Base-by-base conservation (phyloP, 306 rosid genomes). In the Luffa aegyptiaca region DNA sequence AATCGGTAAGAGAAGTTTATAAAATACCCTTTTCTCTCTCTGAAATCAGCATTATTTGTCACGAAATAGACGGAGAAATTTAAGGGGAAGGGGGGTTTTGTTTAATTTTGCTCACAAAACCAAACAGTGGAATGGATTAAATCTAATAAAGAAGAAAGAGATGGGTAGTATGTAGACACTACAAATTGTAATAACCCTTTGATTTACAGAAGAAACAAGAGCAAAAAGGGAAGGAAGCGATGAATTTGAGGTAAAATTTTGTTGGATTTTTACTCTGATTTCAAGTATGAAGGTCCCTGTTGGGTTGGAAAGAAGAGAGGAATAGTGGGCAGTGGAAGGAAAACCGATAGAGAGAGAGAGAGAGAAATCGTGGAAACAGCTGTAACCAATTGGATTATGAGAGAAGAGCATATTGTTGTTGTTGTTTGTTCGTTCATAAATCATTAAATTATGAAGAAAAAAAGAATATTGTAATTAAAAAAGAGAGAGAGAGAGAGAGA, bases 61-160 rank as follows among this genome's bases (percentile, higher is more conserved):
- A 77, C 80, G 70, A 77, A 77, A 77, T 77, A 41, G 80, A 58
- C 80, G 66, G 80, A 77, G 80, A 41, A 77, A 77, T 36, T 77
- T n/a, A 77, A 57, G 80, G 52, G 35, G 55, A 3, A 0, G 12
- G 4, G 16, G 5, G 80, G 14, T 39, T n/a, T 39, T 13, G 26
- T 37, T 76, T 52, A 49, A 8, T 53, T 75, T 75, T 10, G 31
- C 46, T 17, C 14, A 31, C 16, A 35, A 68, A 13, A 72, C 42
- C 42, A 7, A 48, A 71, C 77, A 72, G 77, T 73, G 5, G n/a
- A 31, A 59, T 26, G 71, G 16, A 5, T 73, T 55, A 76, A 33
- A 49, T 49, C 58, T 0, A 74, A 26, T 46, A 74, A 55, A 37
- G 48, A 55, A 76, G 48, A 55, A 76, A 57, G 31, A 56, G 55